A percentile compares a stretch with the other conserved stretches of the same genome.
Conservation (phyloP, 352 stramenopile species). For the Pythium plurisporium region DNA sequence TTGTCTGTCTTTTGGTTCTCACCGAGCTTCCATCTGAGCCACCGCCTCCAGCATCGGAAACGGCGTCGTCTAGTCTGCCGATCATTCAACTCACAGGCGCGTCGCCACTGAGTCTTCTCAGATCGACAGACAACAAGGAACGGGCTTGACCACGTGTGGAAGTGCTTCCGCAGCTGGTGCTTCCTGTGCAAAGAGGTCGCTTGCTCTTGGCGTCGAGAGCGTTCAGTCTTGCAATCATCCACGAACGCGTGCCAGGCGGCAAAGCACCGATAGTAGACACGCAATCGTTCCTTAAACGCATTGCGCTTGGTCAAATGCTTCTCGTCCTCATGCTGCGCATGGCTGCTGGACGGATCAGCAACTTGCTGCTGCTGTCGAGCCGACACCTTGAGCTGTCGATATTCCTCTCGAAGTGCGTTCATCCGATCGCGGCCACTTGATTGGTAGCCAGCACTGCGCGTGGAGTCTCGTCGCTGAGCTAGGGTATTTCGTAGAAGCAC, state of each 20-base stretch:
- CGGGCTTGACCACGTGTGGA: background rate
- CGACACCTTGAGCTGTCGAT: slow-evolving; percentile 12
- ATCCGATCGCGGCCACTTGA: slow-evolving; percentile 6
- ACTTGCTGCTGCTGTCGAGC: background rate
- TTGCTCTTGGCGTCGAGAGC: background rate
- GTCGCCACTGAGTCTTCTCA: background rate
- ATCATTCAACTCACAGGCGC: background rate
- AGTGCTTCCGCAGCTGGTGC: background rate
- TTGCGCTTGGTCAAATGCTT: background rate
- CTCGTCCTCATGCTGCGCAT: no score
- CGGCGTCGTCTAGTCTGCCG: background rate
- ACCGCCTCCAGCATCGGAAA: background rate
- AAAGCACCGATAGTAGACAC: slow-evolving; percentile 3
- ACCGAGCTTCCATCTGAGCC: background rate
- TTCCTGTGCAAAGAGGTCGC: background rate
- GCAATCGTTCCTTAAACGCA: slow-evolving; percentile 1
- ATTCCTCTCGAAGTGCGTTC: slow-evolving; percentile 16
- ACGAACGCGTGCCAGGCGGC: slow-evolving; percentile 1
- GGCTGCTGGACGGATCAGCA: no score
- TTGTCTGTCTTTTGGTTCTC: background rate
- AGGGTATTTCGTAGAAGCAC: slow-evolving; percentile 4
- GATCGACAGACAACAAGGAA: background rate
- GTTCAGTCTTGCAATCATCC: background rate
- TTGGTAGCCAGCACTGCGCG: background rate
- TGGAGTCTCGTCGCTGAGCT: background rate